phyloP scores from a whole-genome alignment of 2,329 filamentous ascomycete genomes.

The Fusarium austroafricanum region DNA sequence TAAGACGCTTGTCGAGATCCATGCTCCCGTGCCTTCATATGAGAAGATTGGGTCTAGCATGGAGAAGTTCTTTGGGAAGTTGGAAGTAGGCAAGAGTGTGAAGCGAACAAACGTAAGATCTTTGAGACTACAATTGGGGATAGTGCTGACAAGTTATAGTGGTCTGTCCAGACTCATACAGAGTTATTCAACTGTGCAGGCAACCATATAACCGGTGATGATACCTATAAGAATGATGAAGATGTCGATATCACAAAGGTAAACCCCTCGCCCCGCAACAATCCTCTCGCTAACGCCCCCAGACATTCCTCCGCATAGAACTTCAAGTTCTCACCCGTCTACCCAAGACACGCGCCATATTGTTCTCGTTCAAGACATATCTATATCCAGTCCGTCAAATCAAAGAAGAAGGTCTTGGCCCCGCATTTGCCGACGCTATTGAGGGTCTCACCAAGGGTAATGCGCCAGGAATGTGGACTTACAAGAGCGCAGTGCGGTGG shows the following conservation, averaged over 20 bases:
- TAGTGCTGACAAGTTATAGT: slow-evolving; percentile 18
- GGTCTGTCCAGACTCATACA: slow-evolving; percentile 39
- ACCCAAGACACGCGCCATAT: slow-evolving; percentile 27
- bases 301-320: slow-evolving; percentile 37
- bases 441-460: slow-evolving; percentile 33
- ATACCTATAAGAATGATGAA: slow-evolving; percentile 13
- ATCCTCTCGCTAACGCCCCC: neutral
- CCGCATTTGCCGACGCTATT: slow-evolving; percentile 33
- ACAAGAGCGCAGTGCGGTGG: slow-evolving; percentile 35
- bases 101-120: slow-evolving; percentile 61
- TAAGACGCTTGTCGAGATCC: slow-evolving; percentile 57
- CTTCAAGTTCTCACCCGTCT: slow-evolving; percentile 32
- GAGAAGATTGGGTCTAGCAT: slow-evolving; percentile 66
- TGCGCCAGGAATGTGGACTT: slow-evolving; percentile 38
- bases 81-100: slow-evolving; percentile 61
- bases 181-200: slow-evolving; percentile 33
- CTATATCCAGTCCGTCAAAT: slow-evolving; percentile 33
- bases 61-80: slow-evolving; percentile 63
- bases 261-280: rapidly evolving
- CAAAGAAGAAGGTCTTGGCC: slow-evolving; percentile 27
- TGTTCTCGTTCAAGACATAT: slow-evolving; percentile 39
- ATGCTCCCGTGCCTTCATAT: slow-evolving; percentile 62
- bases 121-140: rapidly evolving
- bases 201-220: slow-evolving; percentile 34
- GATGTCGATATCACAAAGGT: slow-evolving; percentile 22